Conservation (phyloP, 2,329 filamentous ascomycete species). For the Xylaria multiplex region DNA sequence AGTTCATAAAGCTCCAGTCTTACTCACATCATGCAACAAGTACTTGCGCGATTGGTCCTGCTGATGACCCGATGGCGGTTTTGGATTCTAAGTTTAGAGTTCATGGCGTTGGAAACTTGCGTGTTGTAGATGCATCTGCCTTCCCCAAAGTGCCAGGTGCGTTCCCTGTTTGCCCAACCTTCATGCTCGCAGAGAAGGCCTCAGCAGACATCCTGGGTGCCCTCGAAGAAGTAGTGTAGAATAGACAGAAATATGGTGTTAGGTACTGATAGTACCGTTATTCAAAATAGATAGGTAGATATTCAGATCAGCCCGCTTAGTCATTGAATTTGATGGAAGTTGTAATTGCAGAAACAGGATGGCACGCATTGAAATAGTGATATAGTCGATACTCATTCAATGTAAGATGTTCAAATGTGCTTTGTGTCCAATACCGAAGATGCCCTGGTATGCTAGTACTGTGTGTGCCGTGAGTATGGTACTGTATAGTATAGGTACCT, state of each 20-base stretch:
- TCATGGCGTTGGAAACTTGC: conserved; percentile 60
- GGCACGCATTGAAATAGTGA: too few species aligned
- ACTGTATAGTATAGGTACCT: too few species aligned
- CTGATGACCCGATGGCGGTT: conserved; percentile 62
- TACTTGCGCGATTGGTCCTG: conserved; percentile 63
- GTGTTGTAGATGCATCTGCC: conserved; percentile 67
- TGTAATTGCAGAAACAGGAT: too few species aligned
- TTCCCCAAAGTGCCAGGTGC: conserved; percentile 61
- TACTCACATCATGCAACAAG: conserved; percentile 68
- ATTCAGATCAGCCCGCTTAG: neutral
- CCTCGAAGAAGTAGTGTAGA: neutral
- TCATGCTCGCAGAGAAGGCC: conserved; percentile 69
- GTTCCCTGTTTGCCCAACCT: conserved; percentile 59
- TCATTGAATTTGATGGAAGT: neutral
- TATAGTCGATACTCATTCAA: too few species aligned
- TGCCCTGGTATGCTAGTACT: too few species aligned
- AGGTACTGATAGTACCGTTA: neutral
- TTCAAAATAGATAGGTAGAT: neutral
- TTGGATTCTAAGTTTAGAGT: conserved; percentile 66
- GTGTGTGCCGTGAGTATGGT: too few species aligned
- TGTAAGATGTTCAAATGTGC: too few species aligned
- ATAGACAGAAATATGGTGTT: neutral
- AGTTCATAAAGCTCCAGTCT: conserved; percentile 51
- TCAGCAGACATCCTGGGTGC: conserved; percentile 60
- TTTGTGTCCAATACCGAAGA: too few species aligned